A percentile compares a stretch with the other conserved stretches of the same genome.
Evolutionary conservation across 306 rosid genomes (phyloP).

Genomic region (Rosa multiflora): DNA sequence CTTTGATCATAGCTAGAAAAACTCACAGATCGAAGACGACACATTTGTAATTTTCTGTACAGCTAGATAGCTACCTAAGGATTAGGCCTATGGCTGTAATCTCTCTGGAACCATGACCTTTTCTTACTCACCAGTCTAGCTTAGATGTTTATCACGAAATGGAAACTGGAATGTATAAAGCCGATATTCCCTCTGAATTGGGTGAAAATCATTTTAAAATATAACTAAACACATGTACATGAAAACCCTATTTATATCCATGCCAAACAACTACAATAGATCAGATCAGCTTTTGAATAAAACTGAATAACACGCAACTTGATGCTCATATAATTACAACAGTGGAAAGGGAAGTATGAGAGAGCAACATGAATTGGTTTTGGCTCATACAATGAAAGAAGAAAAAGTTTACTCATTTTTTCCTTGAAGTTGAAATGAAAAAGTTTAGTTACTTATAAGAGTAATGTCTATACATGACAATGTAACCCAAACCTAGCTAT

Average conservation of each 20-base stretch:
- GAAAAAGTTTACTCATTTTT: background rate
- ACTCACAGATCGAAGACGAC: background rate
- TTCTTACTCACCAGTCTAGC: background rate
- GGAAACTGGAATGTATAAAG: background rate
- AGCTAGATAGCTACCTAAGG: background rate
- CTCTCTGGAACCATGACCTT: background rate
- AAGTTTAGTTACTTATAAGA: background rate
- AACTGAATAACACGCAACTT: background rate
- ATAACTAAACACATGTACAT: background rate
- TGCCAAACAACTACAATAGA: background rate
- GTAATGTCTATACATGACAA: background rate
- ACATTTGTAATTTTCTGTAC: background rate
- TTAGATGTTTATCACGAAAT: background rate
- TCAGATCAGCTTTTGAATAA: background rate
- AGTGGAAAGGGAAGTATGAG: background rate
- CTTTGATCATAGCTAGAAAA: background rate
- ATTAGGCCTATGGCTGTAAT: background rate
- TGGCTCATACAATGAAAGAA: background rate
- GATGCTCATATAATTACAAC: background rate
- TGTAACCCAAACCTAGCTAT: background rate
- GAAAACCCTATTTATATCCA: background rate
- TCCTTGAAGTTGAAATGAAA: background rate
- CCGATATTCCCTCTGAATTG: background rate
- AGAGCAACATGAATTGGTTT: background rate
- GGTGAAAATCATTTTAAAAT: background rate